Conservation (phyloP, 192 early-diverging fungal species). For the Phlyctochytrium planicorne region DNA sequence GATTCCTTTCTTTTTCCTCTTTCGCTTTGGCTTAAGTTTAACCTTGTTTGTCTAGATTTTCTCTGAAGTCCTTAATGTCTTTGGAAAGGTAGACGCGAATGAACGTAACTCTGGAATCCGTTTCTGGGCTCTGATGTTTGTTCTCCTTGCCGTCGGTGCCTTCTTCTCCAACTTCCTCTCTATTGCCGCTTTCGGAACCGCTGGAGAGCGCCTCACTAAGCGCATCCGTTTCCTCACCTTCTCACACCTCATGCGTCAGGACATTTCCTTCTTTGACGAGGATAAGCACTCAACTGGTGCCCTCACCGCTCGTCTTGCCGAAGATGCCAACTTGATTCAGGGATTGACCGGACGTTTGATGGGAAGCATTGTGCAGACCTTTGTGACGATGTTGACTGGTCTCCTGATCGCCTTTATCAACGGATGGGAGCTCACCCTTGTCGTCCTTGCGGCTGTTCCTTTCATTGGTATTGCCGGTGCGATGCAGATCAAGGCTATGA, state of each 20-base stretch:
- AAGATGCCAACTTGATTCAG: slow-evolving; percentile 64
- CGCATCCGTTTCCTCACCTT: slow-evolving; percentile 40
- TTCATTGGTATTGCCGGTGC: slow-evolving; percentile 65
- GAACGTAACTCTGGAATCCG: slow-evolving; percentile 37
- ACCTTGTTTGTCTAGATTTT: slow-evolving; percentile 47
- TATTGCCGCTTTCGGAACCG: slow-evolving; percentile 46
- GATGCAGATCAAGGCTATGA: slow-evolving; percentile 58
- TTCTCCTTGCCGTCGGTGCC: slow-evolving; percentile 57
- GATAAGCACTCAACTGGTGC: slow-evolving; percentile 69
- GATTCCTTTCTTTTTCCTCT: too few species aligned
- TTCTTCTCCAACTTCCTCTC: slow-evolving; percentile 50
- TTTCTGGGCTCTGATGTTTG: slow-evolving; percentile 63
- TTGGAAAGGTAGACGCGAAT: slow-evolving; percentile 31
- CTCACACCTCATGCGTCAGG: slow-evolving; percentile 47
- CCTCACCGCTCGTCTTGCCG: slow-evolving; percentile 76
- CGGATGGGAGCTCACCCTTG: slow-evolving; percentile 80
- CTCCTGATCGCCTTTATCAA: slow-evolving; percentile 67
- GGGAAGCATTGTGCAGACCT: slow-evolving; percentile 43
- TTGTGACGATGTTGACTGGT: slow-evolving; percentile 38
- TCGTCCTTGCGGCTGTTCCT: slow-evolving; percentile 68
- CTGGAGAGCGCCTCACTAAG: slow-evolving; percentile 39
- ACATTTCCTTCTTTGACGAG: slow-evolving; percentile 56
- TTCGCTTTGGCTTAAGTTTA: slow-evolving; percentile 6
- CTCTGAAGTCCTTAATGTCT: slow-evolving; percentile 34
- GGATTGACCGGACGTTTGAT: slow-evolving; percentile 60